Evolutionary conservation across 2,329 filamentous ascomycete species (phyloP), one percentile per base, ranked within the genome.

Genomic region (Colletotrichum nymphaeae): DNA sequence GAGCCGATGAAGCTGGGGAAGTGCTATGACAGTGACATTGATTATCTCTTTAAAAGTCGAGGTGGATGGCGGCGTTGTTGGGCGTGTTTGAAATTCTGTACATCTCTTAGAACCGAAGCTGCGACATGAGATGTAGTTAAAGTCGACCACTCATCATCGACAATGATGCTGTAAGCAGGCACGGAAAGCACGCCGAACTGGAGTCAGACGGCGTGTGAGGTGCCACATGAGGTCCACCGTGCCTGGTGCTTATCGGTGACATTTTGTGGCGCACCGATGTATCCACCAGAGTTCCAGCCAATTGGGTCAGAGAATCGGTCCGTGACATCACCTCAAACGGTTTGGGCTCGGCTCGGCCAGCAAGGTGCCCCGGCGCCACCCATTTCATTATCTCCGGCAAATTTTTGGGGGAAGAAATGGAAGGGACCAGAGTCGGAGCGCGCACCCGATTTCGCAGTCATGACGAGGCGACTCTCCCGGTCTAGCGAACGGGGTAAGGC

Each of bases 301-400:
- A 74, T 74, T 26, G 55, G 53, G 26, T 22, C 7, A 7, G 24
- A 49, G 24, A 8, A 16, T 62, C 30, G 28, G 57, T 55, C 55
- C 28, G 62, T 67, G 68, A 70, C 68, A 70, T 70, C 68, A 70
- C 68, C 42, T 19, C 24, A 67, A 59, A 53, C 53, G 63, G 42
- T 66, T 26, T 60, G 57, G 24, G 46, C 66, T 68, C 66, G 67
- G 60, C 67, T 73, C 67, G 59, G 62, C 68, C 72, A 71, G 67
- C 62, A 63, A 55, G 57, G 63, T 62, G 60, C 56, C 55, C 63
- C 63, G 63, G 69, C 57, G 72, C 72, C 71, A 74, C 71, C 68
- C 68, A 74, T 74, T 56, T 67, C 72, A 72, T 72, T 72, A 72
- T 74, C 72, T 72, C 68, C 72, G 68, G 63, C 72, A 74, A 74